These are phyloP conservation scores for Populus hybrid DNA, from an alignment of 441 rosid genomes.

Conservation along the genomic window DNA sequence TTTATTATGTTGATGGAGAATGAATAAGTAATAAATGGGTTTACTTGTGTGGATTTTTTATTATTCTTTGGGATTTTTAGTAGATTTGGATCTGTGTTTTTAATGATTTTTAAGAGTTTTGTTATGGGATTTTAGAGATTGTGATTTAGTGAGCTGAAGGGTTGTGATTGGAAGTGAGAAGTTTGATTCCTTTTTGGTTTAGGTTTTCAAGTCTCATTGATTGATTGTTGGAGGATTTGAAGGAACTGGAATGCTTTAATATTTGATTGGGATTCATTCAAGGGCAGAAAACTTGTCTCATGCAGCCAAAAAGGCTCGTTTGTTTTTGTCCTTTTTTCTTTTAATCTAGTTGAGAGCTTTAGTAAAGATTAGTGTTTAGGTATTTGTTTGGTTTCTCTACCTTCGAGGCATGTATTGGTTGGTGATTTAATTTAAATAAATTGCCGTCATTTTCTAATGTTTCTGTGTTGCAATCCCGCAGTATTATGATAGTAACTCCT, in stretches of 20 bases:
- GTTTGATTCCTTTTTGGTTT: neutral
- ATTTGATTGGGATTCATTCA: neutral
- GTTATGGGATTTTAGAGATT: neutral
- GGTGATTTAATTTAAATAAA: neutral
- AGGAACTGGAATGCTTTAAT: neutral
- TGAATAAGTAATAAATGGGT: neutral
- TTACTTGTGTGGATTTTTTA: neutral
- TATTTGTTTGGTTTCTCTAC: neutral
- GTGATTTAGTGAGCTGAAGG: neutral
- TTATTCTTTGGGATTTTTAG: neutral
- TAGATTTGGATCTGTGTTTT: constrained; percentile 19
- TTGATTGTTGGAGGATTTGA: neutral
- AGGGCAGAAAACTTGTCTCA: neutral
- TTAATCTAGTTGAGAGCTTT: neutral
- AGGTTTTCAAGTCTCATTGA: neutral
- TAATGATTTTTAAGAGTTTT: neutral
- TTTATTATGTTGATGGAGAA: neutral
- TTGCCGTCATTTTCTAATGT: neutral
- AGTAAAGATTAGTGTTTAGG: neutral
- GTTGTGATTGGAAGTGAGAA: neutral
- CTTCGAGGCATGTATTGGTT: neutral
- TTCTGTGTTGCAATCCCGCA: neutral
- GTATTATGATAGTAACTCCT: neutral
- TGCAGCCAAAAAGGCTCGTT: constrained; percentile 1
- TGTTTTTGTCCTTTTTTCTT: neutral